Evolutionary conservation across 108 stramenopile genomes (phyloP).

Genomic region (Aurantiochytrium sp.): DNA sequence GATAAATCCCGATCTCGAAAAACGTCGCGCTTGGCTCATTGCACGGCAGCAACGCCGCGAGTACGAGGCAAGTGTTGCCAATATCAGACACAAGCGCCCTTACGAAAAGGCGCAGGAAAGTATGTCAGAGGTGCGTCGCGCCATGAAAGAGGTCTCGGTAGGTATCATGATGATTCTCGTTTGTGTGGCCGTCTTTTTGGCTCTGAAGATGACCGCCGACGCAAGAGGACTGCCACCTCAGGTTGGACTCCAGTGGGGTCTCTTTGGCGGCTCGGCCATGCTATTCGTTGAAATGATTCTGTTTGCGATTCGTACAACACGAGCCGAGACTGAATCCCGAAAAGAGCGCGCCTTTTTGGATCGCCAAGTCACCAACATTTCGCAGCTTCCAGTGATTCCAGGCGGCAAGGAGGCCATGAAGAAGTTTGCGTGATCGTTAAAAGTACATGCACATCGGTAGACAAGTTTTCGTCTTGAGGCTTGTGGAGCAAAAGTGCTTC

Average conservation of each 20-base stretch:
- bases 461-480: too few relatives aligned
- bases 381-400: neutral
- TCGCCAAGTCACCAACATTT: neutral
- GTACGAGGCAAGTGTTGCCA: neutral
- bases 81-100: neutral
- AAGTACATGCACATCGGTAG: too few relatives aligned
- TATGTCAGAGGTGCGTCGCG: neutral
- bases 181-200: neutral
- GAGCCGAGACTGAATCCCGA: neutral
- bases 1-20: neutral
- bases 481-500: too few relatives aligned
- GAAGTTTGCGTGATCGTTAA: too few relatives aligned
- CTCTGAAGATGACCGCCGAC: neutral
- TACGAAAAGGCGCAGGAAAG: neutral
- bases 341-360: neutral
- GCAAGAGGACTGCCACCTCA: neutral
- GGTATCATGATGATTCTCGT: constrained; percentile 1
- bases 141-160: neutral
- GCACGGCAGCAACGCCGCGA: neutral
- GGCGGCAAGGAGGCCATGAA: too few relatives aligned
- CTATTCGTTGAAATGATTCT: neutral
- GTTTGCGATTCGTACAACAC: neutral
- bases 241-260: neutral
- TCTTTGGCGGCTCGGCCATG: neutral
- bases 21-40: neutral